Conservation (phyloP, 768 basidiomycete genomes). For the Pleurotus salmoneostramineus region DNA sequence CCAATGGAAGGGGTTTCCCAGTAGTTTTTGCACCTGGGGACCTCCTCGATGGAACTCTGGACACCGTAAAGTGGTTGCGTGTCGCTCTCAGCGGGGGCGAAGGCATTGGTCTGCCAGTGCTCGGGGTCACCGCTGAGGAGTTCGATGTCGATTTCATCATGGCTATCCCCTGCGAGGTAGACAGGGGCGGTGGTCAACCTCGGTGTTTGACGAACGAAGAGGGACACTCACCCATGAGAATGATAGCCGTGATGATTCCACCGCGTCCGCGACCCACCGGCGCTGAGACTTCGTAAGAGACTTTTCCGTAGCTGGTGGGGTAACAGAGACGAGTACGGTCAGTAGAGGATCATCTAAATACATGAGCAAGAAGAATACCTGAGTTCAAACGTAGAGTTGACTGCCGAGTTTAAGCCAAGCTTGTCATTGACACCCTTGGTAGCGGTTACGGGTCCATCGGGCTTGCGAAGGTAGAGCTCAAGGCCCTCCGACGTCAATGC, state of each 20-base stretch:
- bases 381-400: conserved; percentile 36
- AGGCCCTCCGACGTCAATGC: conserved; percentile 18
- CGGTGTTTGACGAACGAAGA: background rate
- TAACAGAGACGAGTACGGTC: background rate
- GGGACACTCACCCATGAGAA: conserved; percentile 28
- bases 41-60: conserved; percentile 27
- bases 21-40: conserved; percentile 7
- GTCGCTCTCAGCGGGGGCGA: conserved; percentile 25
- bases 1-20: conserved; percentile 10
- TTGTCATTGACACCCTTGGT: conserved; percentile 29
- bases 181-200: background rate
- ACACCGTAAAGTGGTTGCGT: conserved; percentile 28
- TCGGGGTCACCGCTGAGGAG: conserved; percentile 29
- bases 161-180: conserved; percentile 12
- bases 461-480: conserved; percentile 26
- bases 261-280: conserved; percentile 24
- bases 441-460: conserved; percentile 24
- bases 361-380: background rate
- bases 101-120: conserved; percentile 40
- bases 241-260: conserved; percentile 31
- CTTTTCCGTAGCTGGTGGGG: conserved; percentile 25
- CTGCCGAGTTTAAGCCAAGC: conserved; percentile 29
- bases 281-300: conserved; percentile 26
- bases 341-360: background rate
- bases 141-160: conserved; percentile 41